Evolutionary conservation across 169 alveolate genomes (phyloP).

Genomic region (Perkinsus marinus): DNA sequence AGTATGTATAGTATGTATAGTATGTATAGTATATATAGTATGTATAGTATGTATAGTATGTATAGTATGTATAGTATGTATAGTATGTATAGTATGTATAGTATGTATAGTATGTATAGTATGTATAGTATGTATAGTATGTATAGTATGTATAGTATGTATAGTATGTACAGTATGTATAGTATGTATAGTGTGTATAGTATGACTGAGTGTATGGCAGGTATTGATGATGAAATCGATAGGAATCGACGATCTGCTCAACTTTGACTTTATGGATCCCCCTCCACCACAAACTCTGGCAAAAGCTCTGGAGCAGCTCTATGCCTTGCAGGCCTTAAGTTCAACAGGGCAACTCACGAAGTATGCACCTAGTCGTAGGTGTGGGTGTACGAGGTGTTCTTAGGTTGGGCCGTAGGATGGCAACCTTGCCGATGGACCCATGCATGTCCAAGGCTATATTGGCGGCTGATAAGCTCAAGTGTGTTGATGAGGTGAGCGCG

Average conservation of each 20-base stretch:
- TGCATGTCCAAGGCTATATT: conserved; percentile 21
- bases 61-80: no score
- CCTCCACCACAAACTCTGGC: conserved; percentile 88
- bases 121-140: no score
- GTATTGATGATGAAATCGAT: conserved; percentile 70
- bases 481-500: conserved; percentile 85
- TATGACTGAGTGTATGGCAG: conserved; percentile 40
- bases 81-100: no score
- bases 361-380: conserved; percentile 32
- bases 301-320: conserved; percentile 87
- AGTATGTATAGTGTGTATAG: conserved; percentile 53
- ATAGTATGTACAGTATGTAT: no score
- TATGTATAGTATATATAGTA: no score
- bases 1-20: no score
- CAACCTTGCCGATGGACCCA: conserved; percentile 98
- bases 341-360: conserved; percentile 90
- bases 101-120: no score
- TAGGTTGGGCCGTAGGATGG: conserved; percentile 81
- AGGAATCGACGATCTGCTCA: conserved; percentile 95
- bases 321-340: conserved; percentile 94
- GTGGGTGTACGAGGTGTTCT: background rate
- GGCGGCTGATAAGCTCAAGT: conserved; percentile 78
- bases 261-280: conserved; percentile 99
- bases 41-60: no score
- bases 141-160: no score